phyloP scores from a whole-genome alignment of 2,329 filamentous ascomycete species.

The Nothophoma quercina region DNA sequence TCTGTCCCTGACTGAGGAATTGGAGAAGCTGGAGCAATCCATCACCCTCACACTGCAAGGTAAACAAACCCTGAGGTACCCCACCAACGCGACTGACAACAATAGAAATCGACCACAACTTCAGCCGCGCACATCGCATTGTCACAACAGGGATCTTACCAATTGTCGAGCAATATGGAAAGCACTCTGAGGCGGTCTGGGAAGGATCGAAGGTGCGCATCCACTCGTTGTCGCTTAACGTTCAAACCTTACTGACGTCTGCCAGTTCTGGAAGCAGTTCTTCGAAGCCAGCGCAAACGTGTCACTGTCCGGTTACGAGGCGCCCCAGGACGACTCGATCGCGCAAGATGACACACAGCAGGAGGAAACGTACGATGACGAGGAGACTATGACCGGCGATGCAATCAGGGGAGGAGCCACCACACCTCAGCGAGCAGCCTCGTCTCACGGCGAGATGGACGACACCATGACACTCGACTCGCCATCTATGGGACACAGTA shows the following conservation, averaged over 20 bases:
- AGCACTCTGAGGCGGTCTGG: slow-evolving; percentile 94
- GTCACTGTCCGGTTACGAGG: slow-evolving; percentile 92
- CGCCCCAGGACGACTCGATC: slow-evolving; percentile 67
- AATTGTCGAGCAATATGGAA: slow-evolving; percentile 92
- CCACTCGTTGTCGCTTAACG: neutral
- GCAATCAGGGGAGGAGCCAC: slow-evolving; percentile 53
- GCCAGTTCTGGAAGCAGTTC: slow-evolving; percentile 98
- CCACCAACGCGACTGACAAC: slow-evolving; percentile 36
- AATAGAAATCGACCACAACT: slow-evolving; percentile 96
- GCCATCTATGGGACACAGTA: slow-evolving; percentile 65
- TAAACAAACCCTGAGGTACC: slow-evolving; percentile 32
- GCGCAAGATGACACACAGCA: slow-evolving; percentile 53
- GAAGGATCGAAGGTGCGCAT: slow-evolving; percentile 83
- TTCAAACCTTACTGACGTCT: slow-evolving; percentile 3
- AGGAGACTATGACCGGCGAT: slow-evolving; percentile 52
- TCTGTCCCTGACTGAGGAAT: slow-evolving; percentile 88
- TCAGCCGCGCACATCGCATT: slow-evolving; percentile 94
- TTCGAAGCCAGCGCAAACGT: slow-evolving; percentile 99
- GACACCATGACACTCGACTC: slow-evolving; percentile 75
- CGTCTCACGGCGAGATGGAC: slow-evolving; percentile 47
- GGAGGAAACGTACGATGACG: slow-evolving; percentile 52
- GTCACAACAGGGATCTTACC: slow-evolving; percentile 93
- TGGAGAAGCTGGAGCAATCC: slow-evolving; percentile 94
- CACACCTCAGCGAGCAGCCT: slow-evolving; percentile 46
- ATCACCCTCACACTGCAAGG: slow-evolving; percentile 96